Evolutionary conservation across 768 basidiomycete genomes (phyloP), one percentile per base, ranked within the genome.

Genomic region (Austroboletus eburneus): DNA sequence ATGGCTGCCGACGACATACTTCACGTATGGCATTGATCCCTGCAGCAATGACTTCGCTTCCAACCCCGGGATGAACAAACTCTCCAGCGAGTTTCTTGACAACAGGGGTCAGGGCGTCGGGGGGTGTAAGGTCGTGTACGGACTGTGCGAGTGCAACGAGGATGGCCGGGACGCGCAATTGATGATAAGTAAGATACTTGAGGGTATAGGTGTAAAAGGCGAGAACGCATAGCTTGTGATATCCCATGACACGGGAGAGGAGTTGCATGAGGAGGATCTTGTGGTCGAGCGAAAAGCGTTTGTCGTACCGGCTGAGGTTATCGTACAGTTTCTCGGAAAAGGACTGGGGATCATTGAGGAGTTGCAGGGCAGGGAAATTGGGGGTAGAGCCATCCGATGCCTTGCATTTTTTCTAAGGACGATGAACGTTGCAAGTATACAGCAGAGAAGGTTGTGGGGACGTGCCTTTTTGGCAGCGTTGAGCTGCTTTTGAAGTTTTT

Each of bases 251-350:
- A 39, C 96, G 84, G 4, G 92, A 88, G 37, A 98, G 79, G 41
- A 99, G 85, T 62, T 96, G 92, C 91, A 98, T 95, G 63, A 97
- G 75, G 52, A 98, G 77, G 46, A 99, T 87, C 70, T 96, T 97
- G 75, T 98, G 96, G 57, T 97, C 94, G 47, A 98, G 79, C 25
- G 91, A 88, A 63, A 91, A 92, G n/a, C 87, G 87, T 65, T 91
- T 93, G 76, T 98, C 95, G 66, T 93, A 83, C 36, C 75, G 77
- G 57, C 81, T 81, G 34, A 99, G 71, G 42, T 79, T 76, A 56
- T 92, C 87, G 62, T 91, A 96, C 0, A 99, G 77, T 65, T 88
- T 93, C 69, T 99, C 96, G 22, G 82, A 85, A 62, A 98, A 98
- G 0, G 87, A 87, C 66, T 99, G 95, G 3, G 96, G 92, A 62